Base-by-base conservation (phyloP, 192 early-diverging fungal genomes). In the Backusella luteola region DNA sequence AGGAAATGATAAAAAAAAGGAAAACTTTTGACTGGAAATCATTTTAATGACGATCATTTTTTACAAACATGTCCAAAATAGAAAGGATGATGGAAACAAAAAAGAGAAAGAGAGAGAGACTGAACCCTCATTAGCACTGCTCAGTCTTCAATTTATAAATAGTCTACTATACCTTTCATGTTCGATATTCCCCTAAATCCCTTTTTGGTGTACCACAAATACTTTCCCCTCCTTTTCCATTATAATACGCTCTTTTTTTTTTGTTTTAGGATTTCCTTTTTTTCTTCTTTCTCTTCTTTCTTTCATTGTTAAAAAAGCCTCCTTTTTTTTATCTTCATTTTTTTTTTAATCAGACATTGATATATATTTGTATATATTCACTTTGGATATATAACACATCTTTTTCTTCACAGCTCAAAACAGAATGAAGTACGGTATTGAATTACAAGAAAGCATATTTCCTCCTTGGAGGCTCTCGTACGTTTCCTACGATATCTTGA, bases 361-460 rank as follows among this genome's bases (percentile, higher is more conserved):
- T 63, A 23, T 29, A 23, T 29, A 63, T 63, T 29, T 63, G 26
- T 63, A 26, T 63, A 63, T 26, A 63, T 63, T 26, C 56, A 63
- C n/a, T 29, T 63, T 29, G 23, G 56, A 63, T 63, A 63, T 63
- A 63, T 63, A 63, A 12, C 23, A 63, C 56, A 26, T 63, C 21
- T 59, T 49, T 59, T 59, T 59, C 17, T 23, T 23, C 56, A 63
- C 12, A 63, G 14, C 56, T 63, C 23, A 63, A 26, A 49, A 49
- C n/a, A 19, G 15, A 63, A 78, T 79, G 80, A 81, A 81, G 38
- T 81, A 81, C 80, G 80, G 80, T 29, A 15, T 42, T 39, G 80
- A 81, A 81, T 73, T 81, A 66, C 80, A 81, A 69, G 76, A 81
- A 3, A 81, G 74, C 36, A 63, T 81, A 11, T 81, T 81, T 74